Base-by-base conservation (phyloP, 2,329 filamentous ascomycete genomes). In the Pyrenochaeta sp. region DNA sequence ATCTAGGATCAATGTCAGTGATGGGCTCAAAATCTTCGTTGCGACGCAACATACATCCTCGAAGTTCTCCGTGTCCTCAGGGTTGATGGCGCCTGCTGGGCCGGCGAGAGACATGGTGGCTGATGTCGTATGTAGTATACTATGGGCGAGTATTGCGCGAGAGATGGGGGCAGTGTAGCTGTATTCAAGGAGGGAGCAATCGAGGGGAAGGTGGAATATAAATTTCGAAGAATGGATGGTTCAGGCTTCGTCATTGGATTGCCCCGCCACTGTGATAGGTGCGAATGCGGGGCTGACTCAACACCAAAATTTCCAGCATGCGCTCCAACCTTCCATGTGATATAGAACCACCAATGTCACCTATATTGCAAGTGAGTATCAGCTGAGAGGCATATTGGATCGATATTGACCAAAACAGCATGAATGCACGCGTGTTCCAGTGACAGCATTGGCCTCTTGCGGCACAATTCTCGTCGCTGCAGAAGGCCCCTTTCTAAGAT, bases 61-160 rank as follows among this genome's bases (percentile, higher is more conserved):
- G 55, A 85, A 78, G 73, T 89, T 89, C 67, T 87, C 82, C 23
- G 84, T 83, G 68, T 84, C 74, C 65, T 88, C 83, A 17, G 75
- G 58, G 48, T 72, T 72, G 54, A 77, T 51, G 21, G 55, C 53
- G 35, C 55, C 61, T 24, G 59, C 42, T 30, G 60, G 60, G 40
- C 55, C 61, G 7, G 44, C 50, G 40, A 71, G 60, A 59, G 69
- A 71, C 69, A 72, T 72, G 11, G n/a, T n/a, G n/a, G n/a, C 40
- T 63, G 53, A 23, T n/a, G 14, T 27, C 21, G 9, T 30, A 11
- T 8, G 8, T 11, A 21, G n/a, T 17, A 11, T 3, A n/a, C n/a
- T n/a, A n/a, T n/a, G n/a, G n/a, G n/a, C 19, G 29, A 35, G 28
- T 23, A 15, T 10, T 10, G 10, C 15, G 6, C 7, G 13, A 22